Evolutionary conservation across 148 eudicot genomes (phyloP), one percentile per base, ranked within the genome.

Genomic region (Spergularia marina): DNA sequence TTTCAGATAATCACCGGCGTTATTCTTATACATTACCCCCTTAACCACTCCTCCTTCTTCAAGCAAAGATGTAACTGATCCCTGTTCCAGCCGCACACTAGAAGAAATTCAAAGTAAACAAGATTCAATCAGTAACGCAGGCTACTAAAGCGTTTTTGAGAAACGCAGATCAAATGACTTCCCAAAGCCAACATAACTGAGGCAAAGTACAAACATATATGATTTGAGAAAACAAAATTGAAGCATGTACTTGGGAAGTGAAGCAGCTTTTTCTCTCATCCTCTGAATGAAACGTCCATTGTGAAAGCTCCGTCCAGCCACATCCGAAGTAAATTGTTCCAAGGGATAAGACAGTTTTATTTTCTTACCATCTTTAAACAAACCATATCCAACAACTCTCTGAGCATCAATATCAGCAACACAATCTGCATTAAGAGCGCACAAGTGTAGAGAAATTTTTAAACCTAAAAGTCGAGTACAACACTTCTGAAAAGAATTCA

Each of bases 241-340:
- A 30, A 12, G 11, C 81, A 21, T 51, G 25, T 70, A 91, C 97
- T 86, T 91, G 68, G 97, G 82, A 81, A 87, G 87, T 62, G 89
- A 66, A 53, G 85, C 83, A 53, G 90, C 89, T 74, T 91, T 91
- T 71, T 84, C 87, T 77, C 93, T 80, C 93, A 91, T 74, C 78
- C 90, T 83, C 30, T 87, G 93, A 51, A 91, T 85, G 70, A 91
- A 91, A n/a, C 97, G 87, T 39, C 97, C 97, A 70, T 91, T 85
- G 83, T 91, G 97, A 77, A 91, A 91, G 79, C 93, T 88, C 82
- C 89, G 80, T 25, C 97, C 97, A n/a, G 93, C 83, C 13, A 89
- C 87, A 75, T 91, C 91, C 25, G 85, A 74, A 75, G 69, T 65
- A 63, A 82, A 89, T 25, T 83, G 74, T 66, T 89, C 87, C 82